Evolutionary conservation across 208 protist species (phyloP).

Genomic region (Angomonas desouzai): DNA sequence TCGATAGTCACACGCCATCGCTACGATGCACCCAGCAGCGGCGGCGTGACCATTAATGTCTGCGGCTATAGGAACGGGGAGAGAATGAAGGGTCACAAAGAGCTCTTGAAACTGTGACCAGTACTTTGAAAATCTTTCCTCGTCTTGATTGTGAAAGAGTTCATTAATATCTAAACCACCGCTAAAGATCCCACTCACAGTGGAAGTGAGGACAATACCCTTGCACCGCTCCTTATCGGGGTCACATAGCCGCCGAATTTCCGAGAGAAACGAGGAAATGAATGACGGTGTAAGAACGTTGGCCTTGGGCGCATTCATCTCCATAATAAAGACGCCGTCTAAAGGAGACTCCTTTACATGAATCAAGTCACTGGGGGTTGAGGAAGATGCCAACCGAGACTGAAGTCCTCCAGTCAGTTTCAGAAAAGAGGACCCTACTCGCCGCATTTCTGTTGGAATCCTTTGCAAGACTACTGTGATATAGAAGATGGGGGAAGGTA

Average conservation of each 20-base stretch:
- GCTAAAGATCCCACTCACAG: slow-evolving; percentile 43
- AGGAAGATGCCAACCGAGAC: no score
- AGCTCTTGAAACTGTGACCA: slow-evolving; percentile 70
- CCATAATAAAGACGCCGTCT: slow-evolving; percentile 41
- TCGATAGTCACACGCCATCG: slow-evolving; percentile 65
- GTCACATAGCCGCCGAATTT: slow-evolving; percentile 47
- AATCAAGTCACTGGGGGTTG: no score
- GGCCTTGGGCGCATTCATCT: slow-evolving; percentile 43
- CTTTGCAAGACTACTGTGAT: no score
- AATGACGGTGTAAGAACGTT: slow-evolving; percentile 48
- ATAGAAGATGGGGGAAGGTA: no score
- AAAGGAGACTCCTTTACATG: slow-evolving; percentile 46
- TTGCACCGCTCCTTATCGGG: slow-evolving; percentile 39
- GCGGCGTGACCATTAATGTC: slow-evolving; percentile 71
- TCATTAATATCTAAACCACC: slow-evolving; percentile 58
- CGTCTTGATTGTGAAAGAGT: slow-evolving; percentile 24
- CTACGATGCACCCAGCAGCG: slow-evolving; percentile 63
- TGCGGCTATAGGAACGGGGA: slow-evolving; percentile 56
- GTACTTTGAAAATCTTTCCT: slow-evolving; percentile 47
- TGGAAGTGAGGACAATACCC: slow-evolving; percentile 67
- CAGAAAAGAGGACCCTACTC: no score
- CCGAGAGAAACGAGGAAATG: slow-evolving; percentile 35
- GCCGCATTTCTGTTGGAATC: no score
- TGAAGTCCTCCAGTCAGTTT: no score
- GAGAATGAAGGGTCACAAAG: slow-evolving; percentile 62